Evolutionary conservation across 2,329 filamentous ascomycete species (phyloP).

Genomic region (Calonectria leucothoes): DNA sequence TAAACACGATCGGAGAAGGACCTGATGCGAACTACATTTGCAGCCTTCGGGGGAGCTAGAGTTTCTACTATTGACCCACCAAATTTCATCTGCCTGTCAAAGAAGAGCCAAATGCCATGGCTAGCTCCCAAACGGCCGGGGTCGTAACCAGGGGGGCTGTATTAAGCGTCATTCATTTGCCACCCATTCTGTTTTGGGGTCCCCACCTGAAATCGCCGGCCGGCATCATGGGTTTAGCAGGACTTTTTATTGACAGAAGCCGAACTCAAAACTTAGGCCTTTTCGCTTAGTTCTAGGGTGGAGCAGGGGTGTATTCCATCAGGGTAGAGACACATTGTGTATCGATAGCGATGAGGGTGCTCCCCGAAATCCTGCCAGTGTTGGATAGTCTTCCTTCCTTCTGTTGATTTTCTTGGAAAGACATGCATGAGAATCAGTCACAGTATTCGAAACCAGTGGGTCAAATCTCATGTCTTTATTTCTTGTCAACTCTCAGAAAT

Average conservation of each 20-base stretch:
- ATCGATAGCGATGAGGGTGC: background rate
- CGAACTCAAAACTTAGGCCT: background rate
- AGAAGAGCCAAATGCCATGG: background rate
- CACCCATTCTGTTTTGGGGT: background rate
- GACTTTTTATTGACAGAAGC: background rate
- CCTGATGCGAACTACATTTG: background rate
- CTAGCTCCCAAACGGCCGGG: background rate
- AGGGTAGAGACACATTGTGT: background rate
- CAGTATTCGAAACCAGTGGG: background rate
- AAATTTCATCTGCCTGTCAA: background rate
- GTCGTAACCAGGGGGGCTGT: background rate
- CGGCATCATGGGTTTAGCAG: background rate
- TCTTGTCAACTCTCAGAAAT: background rate
- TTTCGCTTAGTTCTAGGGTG: background rate
- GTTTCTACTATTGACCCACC: background rate
- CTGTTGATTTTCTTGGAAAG: background rate
- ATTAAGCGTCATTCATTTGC: background rate
- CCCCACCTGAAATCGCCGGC: background rate
- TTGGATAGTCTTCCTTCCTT: background rate
- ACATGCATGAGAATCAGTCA: background rate
- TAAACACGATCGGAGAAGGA: background rate
- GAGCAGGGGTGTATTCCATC: background rate
- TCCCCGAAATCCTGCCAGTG: background rate
- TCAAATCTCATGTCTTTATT: background rate
- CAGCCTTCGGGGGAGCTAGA: background rate